These are phyloP conservation scores for Pseudonectria foliicola DNA, from an alignment of 2,329 filamentous ascomycete genomes.

Conservation along the genomic window DNA sequence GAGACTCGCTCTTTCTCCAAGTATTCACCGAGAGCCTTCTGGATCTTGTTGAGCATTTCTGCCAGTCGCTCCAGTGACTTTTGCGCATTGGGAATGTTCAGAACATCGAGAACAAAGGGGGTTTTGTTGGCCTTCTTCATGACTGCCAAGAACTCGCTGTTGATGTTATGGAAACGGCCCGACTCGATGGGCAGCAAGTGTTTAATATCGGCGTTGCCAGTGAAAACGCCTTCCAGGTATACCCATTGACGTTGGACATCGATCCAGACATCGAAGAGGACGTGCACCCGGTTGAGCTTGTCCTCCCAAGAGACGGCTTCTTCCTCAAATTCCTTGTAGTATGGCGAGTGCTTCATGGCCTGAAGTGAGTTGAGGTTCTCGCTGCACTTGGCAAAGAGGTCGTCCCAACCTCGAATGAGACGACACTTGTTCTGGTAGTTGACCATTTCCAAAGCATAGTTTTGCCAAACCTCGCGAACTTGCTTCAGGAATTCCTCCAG, in stretches of 20 bases:
- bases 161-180: conserved; percentile 97
- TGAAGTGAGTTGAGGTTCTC: conserved; percentile 96
- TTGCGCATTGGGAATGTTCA: conserved; percentile 92
- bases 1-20: conserved; percentile 95
- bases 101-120: conserved; percentile 88
- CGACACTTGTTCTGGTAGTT: conserved; percentile 98
- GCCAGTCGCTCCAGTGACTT: conserved; percentile 92
- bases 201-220: conserved; percentile 97
- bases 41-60: conserved; percentile 97
- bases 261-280: conserved; percentile 99
- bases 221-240: conserved; percentile 97
- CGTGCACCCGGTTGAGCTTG: conserved; percentile 92
- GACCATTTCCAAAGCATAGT: conserved; percentile 87
- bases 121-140: conserved; percentile 99
- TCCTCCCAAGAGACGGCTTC: conserved; percentile 97
- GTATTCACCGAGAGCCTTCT: conserved; percentile 97
- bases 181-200: conserved; percentile 95
- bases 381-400: conserved; percentile 96
- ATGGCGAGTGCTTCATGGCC: conserved; percentile 97
- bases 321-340: conserved; percentile 99
- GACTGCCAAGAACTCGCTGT: conserved; percentile 95
- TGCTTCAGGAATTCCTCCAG: conserved; percentile 95
- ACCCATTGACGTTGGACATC: conserved; percentile 99
- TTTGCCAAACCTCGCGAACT: conserved; percentile 94
- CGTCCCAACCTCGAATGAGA: conserved; percentile 95